These are phyloP conservation scores for Globisporangium paddicum DNA, from an alignment of 352 stramenopile species.

Conservation along the genomic window DNA sequence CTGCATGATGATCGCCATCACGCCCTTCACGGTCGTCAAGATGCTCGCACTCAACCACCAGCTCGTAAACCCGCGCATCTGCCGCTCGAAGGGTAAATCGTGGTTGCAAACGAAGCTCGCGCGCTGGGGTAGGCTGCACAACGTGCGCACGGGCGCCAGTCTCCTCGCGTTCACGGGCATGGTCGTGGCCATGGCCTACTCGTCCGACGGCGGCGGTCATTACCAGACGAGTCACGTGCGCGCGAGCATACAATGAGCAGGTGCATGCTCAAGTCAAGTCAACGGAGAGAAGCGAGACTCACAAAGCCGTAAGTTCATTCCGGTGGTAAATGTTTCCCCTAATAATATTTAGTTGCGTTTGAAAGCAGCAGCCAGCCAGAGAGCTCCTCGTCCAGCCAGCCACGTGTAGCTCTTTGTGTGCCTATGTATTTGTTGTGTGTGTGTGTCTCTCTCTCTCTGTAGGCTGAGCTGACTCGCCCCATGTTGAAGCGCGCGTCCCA, in stretches of 20 bases:
- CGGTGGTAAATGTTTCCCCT: background rate
- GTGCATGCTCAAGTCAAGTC: background rate
- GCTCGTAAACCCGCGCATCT: slow-evolving; percentile 21
- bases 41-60: slow-evolving; percentile 33
- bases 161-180: slow-evolving; percentile 32
- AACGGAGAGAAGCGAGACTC: background rate
- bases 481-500: too few species aligned
- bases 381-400: background rate
- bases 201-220: background rate
- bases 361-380: background rate
- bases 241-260: background rate
- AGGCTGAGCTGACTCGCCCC: too few species aligned
- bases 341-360: slow-evolving; percentile 13
- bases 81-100: slow-evolving; percentile 11
- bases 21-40: slow-evolving; percentile 30
- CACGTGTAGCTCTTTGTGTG: background rate
- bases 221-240: background rate
- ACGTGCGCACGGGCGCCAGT: slow-evolving; percentile 27
- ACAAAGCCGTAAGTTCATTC: background rate
- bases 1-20: slow-evolving; percentile 26
- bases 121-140: slow-evolving; percentile 31
- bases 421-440: background rate
- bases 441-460: too few species aligned
- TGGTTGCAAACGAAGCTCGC: slow-evolving; percentile 27
- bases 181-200: slow-evolving; percentile 25